phyloP scores from a whole-genome alignment of 805 yeast genomes.

The Saccharomycopsis oosterbeekiorum region DNA sequence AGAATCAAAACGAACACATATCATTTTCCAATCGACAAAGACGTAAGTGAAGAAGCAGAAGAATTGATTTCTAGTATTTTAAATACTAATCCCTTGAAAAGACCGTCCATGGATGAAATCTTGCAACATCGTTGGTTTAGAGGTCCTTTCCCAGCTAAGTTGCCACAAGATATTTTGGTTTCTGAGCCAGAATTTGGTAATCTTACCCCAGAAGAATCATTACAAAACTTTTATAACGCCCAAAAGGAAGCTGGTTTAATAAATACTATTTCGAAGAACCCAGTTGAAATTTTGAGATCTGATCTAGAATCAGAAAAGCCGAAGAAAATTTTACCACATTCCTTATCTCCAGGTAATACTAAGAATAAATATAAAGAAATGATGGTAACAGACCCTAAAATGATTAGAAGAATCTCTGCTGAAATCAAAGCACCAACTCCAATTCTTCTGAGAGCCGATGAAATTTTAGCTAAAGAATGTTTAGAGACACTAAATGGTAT shows the following conservation, averaged over 20 bases:
- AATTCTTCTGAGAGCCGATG: constrained; percentile 29
- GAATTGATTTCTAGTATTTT: constrained; percentile 63
- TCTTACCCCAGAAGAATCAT: constrained; percentile 51
- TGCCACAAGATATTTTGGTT: constrained; percentile 53
- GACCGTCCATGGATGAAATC: constrained; percentile 76
- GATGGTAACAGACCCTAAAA: constrained; percentile 26
- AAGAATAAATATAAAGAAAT: constrained; percentile 77
- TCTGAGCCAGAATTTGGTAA: constrained; percentile 50
- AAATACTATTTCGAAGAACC: constrained; percentile 35
- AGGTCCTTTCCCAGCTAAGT: constrained; percentile 69
- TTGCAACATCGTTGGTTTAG: constrained; percentile 80
- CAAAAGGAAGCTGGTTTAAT: constrained; percentile 55
- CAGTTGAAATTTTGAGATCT: constrained; percentile 59
- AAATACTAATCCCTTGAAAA: constrained; percentile 62
- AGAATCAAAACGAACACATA: constrained; percentile 79
- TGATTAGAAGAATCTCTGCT: constrained; percentile 28
- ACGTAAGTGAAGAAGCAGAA: constrained; percentile 62
- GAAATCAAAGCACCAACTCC: constrained; percentile 25
- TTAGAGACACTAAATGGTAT: constrained; percentile 37
- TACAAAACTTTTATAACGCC: constrained; percentile 55
- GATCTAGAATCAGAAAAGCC: constrained; percentile 64
- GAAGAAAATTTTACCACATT: constrained; percentile 67
- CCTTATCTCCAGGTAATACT: constrained; percentile 88
- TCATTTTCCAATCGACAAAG: constrained; percentile 61
- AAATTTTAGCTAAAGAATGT: constrained; percentile 36